Base-by-base conservation (phyloP, 139 green algal genomes). In the Axilococcus clingmanii region DNA sequence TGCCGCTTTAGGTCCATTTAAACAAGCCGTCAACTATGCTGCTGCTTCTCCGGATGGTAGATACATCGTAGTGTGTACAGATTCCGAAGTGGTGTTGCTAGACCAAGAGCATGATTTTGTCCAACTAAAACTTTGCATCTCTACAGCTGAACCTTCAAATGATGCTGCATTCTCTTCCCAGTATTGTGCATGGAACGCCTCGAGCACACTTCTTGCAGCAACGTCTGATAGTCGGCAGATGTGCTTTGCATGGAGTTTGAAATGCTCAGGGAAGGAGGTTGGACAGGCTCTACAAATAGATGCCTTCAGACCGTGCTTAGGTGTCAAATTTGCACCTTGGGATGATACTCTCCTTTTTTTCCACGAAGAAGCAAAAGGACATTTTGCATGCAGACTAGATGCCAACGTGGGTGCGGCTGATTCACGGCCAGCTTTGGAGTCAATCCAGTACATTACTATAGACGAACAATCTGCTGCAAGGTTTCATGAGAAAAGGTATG, bases 181-280 rank as follows among this genome's bases (percentile, higher is more conserved):
- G 36, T 69, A 69, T 56, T 20, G 8, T n/a, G 34, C 34, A 34
- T 69, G 52, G 52, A 58, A 63, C 27, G 33, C 31, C 35, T 27
- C 16, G 33, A 43, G 30, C 14, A 42, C 32, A 20, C 61, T 69
- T 33, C 34, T 69, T 22, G 61, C 61, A 1, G 44, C 50, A 4
- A 49, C 33, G 9, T 45, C 20, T 2, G 61, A 69, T 28, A 30
- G 29, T 15, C 61, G 61, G 34, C 61, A 57, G 20, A 28, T 52
- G 25, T 28, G 40, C 20, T 69, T 63, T 69, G 61, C 62, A 22
- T 57, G 40, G n/a, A n/a, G n/a, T n/a, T n/a, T n/a, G n/a, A n/a
- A n/a, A n/a, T n/a, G n/a, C n/a, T n/a, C n/a, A n/a, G n/a, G n/a
- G n/a, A n/a, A n/a, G n/a, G n/a, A n/a, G n/a, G n/a, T n/a, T n/a